These are phyloP conservation scores for Neonectria faginata DNA, from an alignment of 2,329 filamentous ascomycete species.

Conservation along the genomic window DNA sequence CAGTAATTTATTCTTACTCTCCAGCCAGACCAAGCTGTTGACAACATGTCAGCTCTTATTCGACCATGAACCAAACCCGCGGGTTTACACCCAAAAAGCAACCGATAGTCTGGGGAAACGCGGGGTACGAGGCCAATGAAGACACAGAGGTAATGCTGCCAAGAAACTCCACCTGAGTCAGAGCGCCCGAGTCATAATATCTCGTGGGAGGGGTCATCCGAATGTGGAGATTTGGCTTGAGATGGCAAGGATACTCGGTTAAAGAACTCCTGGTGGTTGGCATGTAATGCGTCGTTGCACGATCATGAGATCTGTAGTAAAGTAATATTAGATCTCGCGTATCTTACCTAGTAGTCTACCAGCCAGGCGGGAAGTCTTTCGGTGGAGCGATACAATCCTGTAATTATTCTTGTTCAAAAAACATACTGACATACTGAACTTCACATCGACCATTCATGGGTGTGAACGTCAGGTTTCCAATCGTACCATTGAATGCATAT, in stretches of 20 bases:
- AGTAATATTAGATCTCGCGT: too few relatives aligned
- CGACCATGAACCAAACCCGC: neutral
- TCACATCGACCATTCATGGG: too few relatives aligned
- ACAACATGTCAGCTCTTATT: neutral
- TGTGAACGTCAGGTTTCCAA: too few relatives aligned
- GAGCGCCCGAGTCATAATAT: neutral
- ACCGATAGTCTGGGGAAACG: neutral
- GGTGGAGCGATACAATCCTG: too few relatives aligned
- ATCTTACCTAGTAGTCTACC: too few relatives aligned
- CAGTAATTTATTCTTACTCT: neutral
- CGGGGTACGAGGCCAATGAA: conserved; percentile 2
- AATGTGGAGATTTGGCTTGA: neutral
- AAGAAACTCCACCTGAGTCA: conserved; percentile 5
- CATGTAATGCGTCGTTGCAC: neutral
- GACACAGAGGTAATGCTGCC: neutral
- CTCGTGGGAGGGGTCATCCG: neutral
- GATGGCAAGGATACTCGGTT: conserved; percentile 1
- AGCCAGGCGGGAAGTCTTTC: too few relatives aligned
- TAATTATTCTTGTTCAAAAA: too few relatives aligned
- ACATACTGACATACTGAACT: too few relatives aligned
- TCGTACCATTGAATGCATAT: too few relatives aligned
- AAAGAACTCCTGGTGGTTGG: neutral
- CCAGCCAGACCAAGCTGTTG: neutral
- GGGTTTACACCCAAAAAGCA: neutral
- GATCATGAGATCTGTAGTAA: too few relatives aligned